Evolutionary conservation across 768 basidiomycete species (phyloP), one percentile per base, ranked within the genome.

Genomic region (Paxillus involutus): DNA sequence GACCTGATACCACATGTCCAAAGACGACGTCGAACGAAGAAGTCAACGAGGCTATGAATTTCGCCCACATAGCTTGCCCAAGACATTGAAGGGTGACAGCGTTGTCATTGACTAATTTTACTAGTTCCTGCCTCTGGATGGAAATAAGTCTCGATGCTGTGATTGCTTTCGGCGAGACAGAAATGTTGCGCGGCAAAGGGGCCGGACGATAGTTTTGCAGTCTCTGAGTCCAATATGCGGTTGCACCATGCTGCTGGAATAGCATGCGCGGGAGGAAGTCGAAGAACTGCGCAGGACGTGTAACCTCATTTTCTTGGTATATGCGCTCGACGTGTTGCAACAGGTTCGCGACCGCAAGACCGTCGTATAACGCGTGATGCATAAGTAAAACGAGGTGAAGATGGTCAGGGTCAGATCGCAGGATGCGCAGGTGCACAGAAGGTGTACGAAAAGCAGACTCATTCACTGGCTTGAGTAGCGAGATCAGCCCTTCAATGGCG

Each of bases 301-400:
- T 30, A 36, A 41, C 58, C 29, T 37, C 56, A 39, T 32, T 49
- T 19, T 62, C 62, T 29, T 44, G 49, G 53, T 80, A 80, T 9
- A 70, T 46, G 14, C 51, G 44, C 41, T 71, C 60, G 2, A 80
- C 64, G 26, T 62, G 49, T 11, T 67, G 53, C 12, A 78, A 55
- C 7, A 80, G 65, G 26, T 60, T 65, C n/a, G 62, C 63, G 16
- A 79, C 57, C 11, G 79, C 76, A 26, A 74, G 44, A 11, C 79
- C 79, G 53, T 80, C 79, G 51, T 80, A 80, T 17, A 80, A 53
- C 3, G 77, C 76, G 57, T 80, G 79, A 57, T 80, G 79, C 66
- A 80, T 70, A 39, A 72, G 68, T 3, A 80, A 55, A 12, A 77
- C 71, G 6, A 80, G 62, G 33, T 50, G 47, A 37, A 50, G 44